These are phyloP conservation scores for Moesziomyces antarcticus DNA, from an alignment of 1,284 basidiomycete genomes.

Conservation along the genomic window DNA sequence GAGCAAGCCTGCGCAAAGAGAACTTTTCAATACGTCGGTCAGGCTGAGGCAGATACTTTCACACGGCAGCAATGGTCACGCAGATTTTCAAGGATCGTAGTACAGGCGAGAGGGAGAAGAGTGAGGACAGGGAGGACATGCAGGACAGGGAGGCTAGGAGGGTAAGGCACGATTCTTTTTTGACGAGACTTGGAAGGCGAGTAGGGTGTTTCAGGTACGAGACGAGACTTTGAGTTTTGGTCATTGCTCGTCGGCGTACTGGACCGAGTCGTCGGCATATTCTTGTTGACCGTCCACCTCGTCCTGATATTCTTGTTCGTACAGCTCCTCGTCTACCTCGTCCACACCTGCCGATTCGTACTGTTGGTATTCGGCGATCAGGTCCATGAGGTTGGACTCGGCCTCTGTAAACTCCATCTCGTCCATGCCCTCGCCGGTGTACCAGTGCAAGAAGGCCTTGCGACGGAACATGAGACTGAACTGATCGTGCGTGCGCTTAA, in stretches of 20 bases:
- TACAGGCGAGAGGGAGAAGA: too few relatives aligned
- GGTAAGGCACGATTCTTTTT: too few relatives aligned
- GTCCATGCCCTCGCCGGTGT: conserved; percentile 69
- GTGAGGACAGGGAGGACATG: too few relatives aligned
- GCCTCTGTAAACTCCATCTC: conserved; percentile 69
- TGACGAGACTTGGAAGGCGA: too few relatives aligned
- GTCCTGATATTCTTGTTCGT: conserved; percentile 50
- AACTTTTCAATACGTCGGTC: too few relatives aligned
- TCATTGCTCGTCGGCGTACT: conserved; percentile 44
- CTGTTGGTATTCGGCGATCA: conserved; percentile 70
- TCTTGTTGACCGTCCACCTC: background rate
- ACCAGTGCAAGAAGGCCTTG: conserved; percentile 69
- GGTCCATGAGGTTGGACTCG: conserved; percentile 65
- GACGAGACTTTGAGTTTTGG: too few relatives aligned
- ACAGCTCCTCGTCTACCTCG: conserved; percentile 64
- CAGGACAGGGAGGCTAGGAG: too few relatives aligned
- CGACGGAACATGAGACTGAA: conserved; percentile 67
- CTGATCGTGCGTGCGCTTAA: conserved; percentile 66
- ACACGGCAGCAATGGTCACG: too few relatives aligned
- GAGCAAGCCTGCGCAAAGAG: too few relatives aligned
- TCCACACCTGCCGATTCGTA: conserved; percentile 68
- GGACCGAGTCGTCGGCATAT: conserved; percentile 15
- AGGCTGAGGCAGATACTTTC: too few relatives aligned
- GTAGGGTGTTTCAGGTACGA: too few relatives aligned
- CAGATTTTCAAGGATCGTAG: too few relatives aligned